These are phyloP conservation scores for Lipomyces yarrowii DNA, from an alignment of 1,139 yeast genomes.

Conservation along the genomic window DNA sequence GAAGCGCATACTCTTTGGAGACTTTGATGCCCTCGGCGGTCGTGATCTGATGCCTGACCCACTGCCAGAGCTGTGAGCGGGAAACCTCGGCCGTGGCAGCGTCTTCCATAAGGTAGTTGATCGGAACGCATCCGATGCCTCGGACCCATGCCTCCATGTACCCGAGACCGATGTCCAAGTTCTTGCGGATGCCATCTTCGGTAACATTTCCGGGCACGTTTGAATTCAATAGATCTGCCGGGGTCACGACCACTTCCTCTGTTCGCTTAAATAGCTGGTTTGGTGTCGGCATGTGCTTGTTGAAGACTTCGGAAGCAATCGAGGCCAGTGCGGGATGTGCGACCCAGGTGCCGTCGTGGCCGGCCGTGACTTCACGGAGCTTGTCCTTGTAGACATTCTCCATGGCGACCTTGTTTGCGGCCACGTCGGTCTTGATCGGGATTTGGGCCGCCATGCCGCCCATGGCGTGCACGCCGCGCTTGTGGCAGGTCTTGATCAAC, in stretches of 20 bases:
- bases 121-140: slow-evolving; percentile 79
- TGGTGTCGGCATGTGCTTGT: slow-evolving; percentile 82
- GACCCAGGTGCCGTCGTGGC: slow-evolving; percentile 84
- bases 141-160: slow-evolving; percentile 86
- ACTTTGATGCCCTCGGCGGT: slow-evolving; percentile 63
- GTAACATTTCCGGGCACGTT: slow-evolving; percentile 67
- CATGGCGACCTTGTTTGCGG: slow-evolving; percentile 67
- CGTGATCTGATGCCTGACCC: slow-evolving; percentile 74
- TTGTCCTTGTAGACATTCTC: slow-evolving; percentile 73
- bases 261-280: slow-evolving; percentile 70
- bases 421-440: slow-evolving; percentile 69
- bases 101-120: slow-evolving; percentile 82
- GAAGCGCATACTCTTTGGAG: slow-evolving; percentile 58
- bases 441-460: slow-evolving; percentile 89
- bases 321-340: slow-evolving; percentile 81
- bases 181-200: slow-evolving; percentile 72
- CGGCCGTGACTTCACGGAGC: slow-evolving; percentile 71
- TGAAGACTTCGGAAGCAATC: slow-evolving; percentile 73
- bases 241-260: slow-evolving; percentile 54
- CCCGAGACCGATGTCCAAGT: slow-evolving; percentile 69
- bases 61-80: slow-evolving; percentile 79
- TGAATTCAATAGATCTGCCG: slow-evolving; percentile 71
- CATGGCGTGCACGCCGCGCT: slow-evolving; percentile 76
- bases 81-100: slow-evolving; percentile 89
- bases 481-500: slow-evolving; percentile 70